Base-by-base conservation (phyloP, 2,329 filamentous ascomycete species). In the Verticillium albo-atrum region DNA sequence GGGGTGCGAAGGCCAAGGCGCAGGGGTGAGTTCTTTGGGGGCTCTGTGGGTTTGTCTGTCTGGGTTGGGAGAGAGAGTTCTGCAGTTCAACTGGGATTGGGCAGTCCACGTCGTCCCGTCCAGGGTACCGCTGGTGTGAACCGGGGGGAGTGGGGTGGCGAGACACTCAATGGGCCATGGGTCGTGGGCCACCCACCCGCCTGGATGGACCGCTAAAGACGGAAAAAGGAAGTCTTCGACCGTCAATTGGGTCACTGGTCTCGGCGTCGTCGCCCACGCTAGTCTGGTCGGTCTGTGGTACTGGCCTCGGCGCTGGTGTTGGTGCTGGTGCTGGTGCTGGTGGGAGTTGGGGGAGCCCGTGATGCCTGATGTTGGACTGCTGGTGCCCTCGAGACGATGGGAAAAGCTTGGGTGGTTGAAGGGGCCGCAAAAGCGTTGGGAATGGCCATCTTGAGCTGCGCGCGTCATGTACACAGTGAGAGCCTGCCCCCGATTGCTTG, bases 121-220 rank as follows among this genome's bases (percentile, higher is more conserved):
- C 42, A 25, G 42, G n/a, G 20, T 50, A 5, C 20, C 25, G 42
- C 20, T 47, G 42, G n/a, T 9, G 17, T 50, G 42, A 23, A 25
- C 42, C 20, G 42, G 37, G 37, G 37, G 35, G 42, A 23, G 42
- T 25, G 20, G 42, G 20, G 42, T 25, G 42, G 42, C 42, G 42
- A 50, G 42, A 50, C 42, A 50, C 42, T 26, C 42, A 20, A 23
- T n/a, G 42, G 42, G 14, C 34, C 42, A 10, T 50, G 42, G 42
- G 42, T 25, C 30, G 54, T 34, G 54, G 54, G 54, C n/a, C n/a
- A n/a, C n/a, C 54, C 42, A 56, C 61, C 62, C 62, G 62, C 61
- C 60, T 59, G 61, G 34, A 61, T 53, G 62, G 62, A 59, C 61
- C 62, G 62, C 62, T 63, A 63, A 58, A 56, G 30, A 62, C 61